These are phyloP conservation scores for Saitozyma sp. DNA, from an alignment of 768 basidiomycete species.

Conservation along the genomic window DNA sequence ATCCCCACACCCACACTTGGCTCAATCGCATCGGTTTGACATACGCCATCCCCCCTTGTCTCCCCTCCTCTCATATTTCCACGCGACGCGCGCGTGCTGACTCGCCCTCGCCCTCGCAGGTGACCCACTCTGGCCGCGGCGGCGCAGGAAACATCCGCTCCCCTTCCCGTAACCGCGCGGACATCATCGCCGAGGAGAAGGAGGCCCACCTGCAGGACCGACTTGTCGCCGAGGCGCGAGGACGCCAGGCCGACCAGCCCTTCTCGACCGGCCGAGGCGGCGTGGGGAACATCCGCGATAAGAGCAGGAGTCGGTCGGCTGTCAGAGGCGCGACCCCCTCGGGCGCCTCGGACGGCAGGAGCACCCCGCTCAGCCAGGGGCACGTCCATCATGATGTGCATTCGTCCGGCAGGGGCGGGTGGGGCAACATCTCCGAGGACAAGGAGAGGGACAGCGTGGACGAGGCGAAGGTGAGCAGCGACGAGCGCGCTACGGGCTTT, in stretches of 20 bases:
- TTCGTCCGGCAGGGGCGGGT: slow-evolving; percentile 44
- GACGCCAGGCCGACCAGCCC: slow-evolving; percentile 40
- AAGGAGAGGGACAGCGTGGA: slow-evolving; percentile 27
- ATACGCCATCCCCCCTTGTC: not conserved
- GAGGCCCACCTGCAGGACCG: slow-evolving; percentile 45
- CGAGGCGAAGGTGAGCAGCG: slow-evolving; percentile 34
- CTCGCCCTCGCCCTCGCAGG: slow-evolving; percentile 20
- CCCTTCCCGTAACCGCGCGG: slow-evolving; percentile 62
- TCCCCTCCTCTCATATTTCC: not conserved
- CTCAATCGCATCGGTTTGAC: not conserved
- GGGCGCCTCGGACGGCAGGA: slow-evolving; percentile 1
- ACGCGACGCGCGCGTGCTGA: not conserved
- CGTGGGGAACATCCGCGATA: slow-evolving; percentile 46
- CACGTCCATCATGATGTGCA: slow-evolving; percentile 17
- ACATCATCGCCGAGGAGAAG: slow-evolving; percentile 22
- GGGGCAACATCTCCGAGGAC: slow-evolving; percentile 45
- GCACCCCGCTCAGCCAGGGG: slow-evolving; percentile 11
- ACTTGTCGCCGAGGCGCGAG: slow-evolving; percentile 38
- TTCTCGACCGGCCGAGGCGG: slow-evolving; percentile 52
- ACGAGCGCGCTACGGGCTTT: not conserved
- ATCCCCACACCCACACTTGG: not conserved
- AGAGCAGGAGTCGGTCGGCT: slow-evolving; percentile 28
- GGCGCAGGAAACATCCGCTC: slow-evolving; percentile 84
- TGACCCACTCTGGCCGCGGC: slow-evolving; percentile 65
- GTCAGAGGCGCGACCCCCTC: slow-evolving; percentile 3